Evolutionary conservation across 2,329 filamentous ascomycete genomes (phyloP).

Genomic region (Chaetomiaceae sp.): DNA sequence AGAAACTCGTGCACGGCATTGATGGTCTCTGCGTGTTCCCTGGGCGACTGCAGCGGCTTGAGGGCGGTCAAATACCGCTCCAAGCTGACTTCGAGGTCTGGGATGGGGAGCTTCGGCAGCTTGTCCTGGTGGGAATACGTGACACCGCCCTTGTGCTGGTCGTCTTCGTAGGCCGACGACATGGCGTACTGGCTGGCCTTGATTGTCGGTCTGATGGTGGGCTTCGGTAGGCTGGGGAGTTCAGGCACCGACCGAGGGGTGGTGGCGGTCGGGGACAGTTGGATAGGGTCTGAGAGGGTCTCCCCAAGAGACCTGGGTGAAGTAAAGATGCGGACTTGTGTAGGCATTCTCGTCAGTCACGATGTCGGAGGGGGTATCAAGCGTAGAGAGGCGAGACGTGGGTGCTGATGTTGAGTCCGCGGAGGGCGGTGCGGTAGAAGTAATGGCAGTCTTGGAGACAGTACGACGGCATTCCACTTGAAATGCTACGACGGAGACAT

Average conservation of each 20-base stretch:
- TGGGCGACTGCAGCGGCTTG: constrained; percentile 70
- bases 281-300: constrained; percentile 51
- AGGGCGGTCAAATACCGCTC: constrained; percentile 75
- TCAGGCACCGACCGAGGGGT: constrained; percentile 38
- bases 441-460: constrained; percentile 86
- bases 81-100: constrained; percentile 73
- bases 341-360: constrained; percentile 53
- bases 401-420: constrained; percentile 77
- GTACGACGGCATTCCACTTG: constrained; percentile 70
- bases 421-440: constrained; percentile 85
- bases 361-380: constrained; percentile 43
- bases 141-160: constrained; percentile 62
- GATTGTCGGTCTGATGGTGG: constrained; percentile 30
- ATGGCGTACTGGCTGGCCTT: constrained; percentile 32
- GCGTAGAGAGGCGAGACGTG: constrained; percentile 71
- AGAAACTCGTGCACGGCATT: constrained; percentile 80
- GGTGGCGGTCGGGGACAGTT: constrained; percentile 32
- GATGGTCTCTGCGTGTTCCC: constrained; percentile 79
- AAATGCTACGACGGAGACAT: constrained; percentile 18
- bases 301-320: constrained; percentile 69
- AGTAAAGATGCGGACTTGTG: constrained; percentile 63
- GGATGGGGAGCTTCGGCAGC: constrained; percentile 88
- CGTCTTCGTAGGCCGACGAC: constrained; percentile 44
- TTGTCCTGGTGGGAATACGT: constrained; percentile 88
- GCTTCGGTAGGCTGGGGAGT: constrained; percentile 32